Evolutionary conservation across 768 basidiomycete genomes (phyloP).

Genomic region (Sutorius australiensis): DNA sequence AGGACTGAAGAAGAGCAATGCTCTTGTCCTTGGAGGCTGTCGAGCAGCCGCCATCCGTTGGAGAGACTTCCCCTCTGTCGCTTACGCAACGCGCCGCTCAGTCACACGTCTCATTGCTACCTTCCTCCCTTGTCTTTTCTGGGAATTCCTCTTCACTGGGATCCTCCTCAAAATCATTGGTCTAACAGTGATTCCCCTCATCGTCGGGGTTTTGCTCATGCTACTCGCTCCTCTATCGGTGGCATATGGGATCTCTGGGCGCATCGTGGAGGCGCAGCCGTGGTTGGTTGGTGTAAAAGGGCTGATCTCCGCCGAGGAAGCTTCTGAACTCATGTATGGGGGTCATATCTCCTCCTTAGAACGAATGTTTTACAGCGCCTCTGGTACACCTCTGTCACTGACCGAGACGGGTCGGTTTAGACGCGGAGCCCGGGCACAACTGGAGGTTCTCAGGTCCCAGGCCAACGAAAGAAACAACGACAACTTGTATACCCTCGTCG

Average conservation of each 20-base stretch:
- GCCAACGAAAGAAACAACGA: not conserved
- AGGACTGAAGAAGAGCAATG: constrained; percentile 14
- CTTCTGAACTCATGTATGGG: constrained; percentile 16
- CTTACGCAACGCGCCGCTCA: constrained; percentile 16
- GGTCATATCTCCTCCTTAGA: constrained; percentile 6
- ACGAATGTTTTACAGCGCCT: constrained; percentile 14
- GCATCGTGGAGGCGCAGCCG: constrained; percentile 14
- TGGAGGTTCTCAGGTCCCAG: too few species aligned
- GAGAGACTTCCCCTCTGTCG: constrained; percentile 21
- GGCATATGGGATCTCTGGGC: constrained; percentile 18
- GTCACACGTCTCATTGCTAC: constrained; percentile 4
- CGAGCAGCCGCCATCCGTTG: constrained; percentile 20
- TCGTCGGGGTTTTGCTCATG: constrained; percentile 9
- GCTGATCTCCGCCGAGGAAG: constrained; percentile 21
- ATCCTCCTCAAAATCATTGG: not conserved
- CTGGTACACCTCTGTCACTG: constrained; percentile 13
- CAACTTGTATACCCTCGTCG: constrained; percentile 23
- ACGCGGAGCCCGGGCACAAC: constrained; percentile 1
- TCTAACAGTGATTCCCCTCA: not conserved
- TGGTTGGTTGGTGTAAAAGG: constrained; percentile 26
- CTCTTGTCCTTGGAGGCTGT: constrained; percentile 24
- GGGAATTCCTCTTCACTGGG: constrained; percentile 1
- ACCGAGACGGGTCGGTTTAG: constrained; percentile 12
- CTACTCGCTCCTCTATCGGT: constrained; percentile 7
- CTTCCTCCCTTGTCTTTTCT: constrained; percentile 4